Evolutionary conservation across 2,329 filamentous ascomycete species (phyloP), one percentile per base, ranked within the genome.

Genomic region (Claviceps capensis): DNA sequence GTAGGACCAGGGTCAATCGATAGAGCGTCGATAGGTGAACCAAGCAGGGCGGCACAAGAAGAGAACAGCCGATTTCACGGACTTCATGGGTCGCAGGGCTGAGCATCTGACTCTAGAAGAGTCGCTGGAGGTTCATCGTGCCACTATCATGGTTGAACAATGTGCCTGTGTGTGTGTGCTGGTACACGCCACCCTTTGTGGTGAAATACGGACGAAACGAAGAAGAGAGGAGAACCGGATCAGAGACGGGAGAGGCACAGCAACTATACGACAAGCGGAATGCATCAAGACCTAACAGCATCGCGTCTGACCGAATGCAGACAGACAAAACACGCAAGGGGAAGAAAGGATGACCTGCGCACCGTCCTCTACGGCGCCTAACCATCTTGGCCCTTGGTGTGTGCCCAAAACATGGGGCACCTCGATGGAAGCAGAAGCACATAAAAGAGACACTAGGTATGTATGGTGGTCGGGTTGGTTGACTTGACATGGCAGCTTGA

Each of bases 1-100:
- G 58, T 64, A 58, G 56, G 67, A 65, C 38, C 48, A 53, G 56
- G 59, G 70, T 71, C 72, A 75, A 57, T 75, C 72, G 73, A 74
- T 74, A 34, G 72, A 71, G 69, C 58, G 56, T 47, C 1, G 7
- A 37, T 22, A 30, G 13, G 42, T 22, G 13, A 22, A 23, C 37
- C 37, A 40, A 40, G 13, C 37, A 40, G 37, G n/a, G 14, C n/a
- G 5, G 52, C 30, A 49, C 48, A 55, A 5, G 23, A 47, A 40
- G 22, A 30, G 49, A 36, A 47, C 13, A 23, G 34, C 14, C 34
- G 34, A 41, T n/a, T 40, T 22, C n/a, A 22, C 38, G 19, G 42
- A 34, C 17, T 40, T 22, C n/a, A 22, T 40, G 19, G 42, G 41
- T 38, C 30, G 6, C 36, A 34, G n/a, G 23, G 36, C 23, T n/a